These are phyloP conservation scores for Auricularia heimuer DNA, from an alignment of 768 basidiomycete species.

Conservation along the genomic window DNA sequence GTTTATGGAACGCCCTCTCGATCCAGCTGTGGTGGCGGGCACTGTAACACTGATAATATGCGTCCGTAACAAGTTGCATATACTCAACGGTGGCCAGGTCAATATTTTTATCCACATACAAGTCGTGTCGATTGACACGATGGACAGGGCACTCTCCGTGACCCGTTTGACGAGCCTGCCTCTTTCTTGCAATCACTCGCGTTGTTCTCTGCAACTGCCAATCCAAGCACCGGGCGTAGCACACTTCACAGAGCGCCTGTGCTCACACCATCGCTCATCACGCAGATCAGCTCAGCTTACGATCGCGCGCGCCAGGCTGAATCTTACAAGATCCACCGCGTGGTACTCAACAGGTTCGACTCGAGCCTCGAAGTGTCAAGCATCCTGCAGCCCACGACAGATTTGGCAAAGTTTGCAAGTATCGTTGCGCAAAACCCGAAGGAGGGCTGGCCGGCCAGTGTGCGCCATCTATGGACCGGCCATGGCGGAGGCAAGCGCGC, in stretches of 20 bases:
- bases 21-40: slow-evolving; percentile 61
- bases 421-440: slow-evolving; percentile 24
- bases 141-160: slow-evolving; percentile 44
- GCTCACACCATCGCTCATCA: slow-evolving; percentile 37
- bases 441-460: background rate
- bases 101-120: slow-evolving; percentile 13
- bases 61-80: slow-evolving; percentile 59
- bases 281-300: slow-evolving; percentile 38
- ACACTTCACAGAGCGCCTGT: slow-evolving; percentile 17
- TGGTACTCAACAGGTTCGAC: slow-evolving; percentile 51
- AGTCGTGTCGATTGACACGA: background rate
- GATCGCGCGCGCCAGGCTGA: slow-evolving; percentile 38
- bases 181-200: slow-evolving; percentile 43
- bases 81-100: slow-evolving; percentile 32
- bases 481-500: slow-evolving; percentile 3
- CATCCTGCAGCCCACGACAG: slow-evolving; percentile 38
- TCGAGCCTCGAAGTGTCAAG: slow-evolving; percentile 32
- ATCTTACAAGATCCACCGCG: slow-evolving; percentile 51
- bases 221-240: background rate
- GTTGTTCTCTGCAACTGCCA: slow-evolving; percentile 12
- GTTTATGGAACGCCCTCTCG: slow-evolving; percentile 64
- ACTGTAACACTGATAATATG: slow-evolving; percentile 60
- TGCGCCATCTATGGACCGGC: background rate
- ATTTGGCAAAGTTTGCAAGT: slow-evolving; percentile 43
- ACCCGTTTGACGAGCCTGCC: slow-evolving; percentile 67